phyloP scores from a whole-genome alignment of 768 basidiomycete genomes.

The Boletus rubroflammeus region DNA sequence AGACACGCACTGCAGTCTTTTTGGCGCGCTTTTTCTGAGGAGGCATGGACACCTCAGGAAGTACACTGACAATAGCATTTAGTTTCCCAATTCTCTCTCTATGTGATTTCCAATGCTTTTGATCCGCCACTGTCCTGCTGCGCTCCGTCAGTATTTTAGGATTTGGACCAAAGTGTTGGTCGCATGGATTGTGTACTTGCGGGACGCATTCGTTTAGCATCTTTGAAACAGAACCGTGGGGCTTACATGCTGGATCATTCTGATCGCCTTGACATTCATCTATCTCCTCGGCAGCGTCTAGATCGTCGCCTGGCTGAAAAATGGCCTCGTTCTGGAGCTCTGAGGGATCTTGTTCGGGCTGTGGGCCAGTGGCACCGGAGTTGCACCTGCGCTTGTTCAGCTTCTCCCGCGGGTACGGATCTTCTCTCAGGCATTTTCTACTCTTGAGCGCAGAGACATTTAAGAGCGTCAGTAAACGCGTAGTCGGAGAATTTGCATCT shows the following conservation, averaged over 20 bases:
- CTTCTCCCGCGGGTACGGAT: constrained; percentile 46
- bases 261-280: constrained; percentile 31
- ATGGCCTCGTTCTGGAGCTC: not conserved
- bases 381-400: constrained; percentile 61
- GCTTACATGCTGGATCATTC: constrained; percentile 20
- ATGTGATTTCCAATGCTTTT: constrained; percentile 52
- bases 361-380: constrained; percentile 27
- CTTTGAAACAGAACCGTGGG: not conserved
- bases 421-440: constrained; percentile 51
- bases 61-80: constrained; percentile 41
- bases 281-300: constrained; percentile 27
- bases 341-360: constrained; percentile 8
- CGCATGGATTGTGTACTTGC: constrained; percentile 49
- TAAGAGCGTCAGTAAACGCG: constrained; percentile 79
- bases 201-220: not conserved
- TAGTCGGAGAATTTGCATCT: constrained; percentile 55
- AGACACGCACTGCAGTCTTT: constrained; percentile 22
- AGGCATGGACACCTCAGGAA: constrained; percentile 40
- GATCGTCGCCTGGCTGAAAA: constrained; percentile 19
- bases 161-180: constrained; percentile 67
- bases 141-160: constrained; percentile 49
- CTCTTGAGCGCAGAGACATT: constrained; percentile 84
- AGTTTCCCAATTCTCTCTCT: constrained; percentile 54
- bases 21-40: constrained; percentile 24
- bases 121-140: constrained; percentile 51